Conservation (phyloP, 192 early-diverging fungal species). For the Umbelopsis sp. region DNA sequence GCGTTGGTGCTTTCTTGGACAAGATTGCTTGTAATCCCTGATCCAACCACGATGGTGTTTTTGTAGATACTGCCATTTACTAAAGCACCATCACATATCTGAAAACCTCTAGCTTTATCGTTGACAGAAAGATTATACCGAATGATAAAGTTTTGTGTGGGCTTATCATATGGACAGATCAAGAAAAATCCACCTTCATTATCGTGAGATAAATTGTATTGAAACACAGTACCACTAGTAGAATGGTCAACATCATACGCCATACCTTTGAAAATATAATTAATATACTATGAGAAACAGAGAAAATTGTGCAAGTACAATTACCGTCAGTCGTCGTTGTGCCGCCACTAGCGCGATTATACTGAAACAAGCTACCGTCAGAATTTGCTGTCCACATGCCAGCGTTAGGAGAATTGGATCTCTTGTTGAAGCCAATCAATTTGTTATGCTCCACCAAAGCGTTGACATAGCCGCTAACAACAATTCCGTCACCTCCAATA, state of each 20-base stretch:
- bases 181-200: conserved; percentile 2
- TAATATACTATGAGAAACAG: not conserved
- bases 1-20: not conserved
- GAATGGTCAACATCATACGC: not conserved
- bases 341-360: not conserved
- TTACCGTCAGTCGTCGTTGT: not conserved
- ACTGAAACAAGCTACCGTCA: not conserved
- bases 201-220: not conserved
- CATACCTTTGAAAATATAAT: not conserved
- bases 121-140: not conserved
- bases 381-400: conserved; percentile 1
- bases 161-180: not conserved
- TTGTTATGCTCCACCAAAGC: conserved; percentile 1
- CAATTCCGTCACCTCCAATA: conserved; percentile 3
- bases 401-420: not conserved
- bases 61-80: not conserved
- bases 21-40: not conserved
- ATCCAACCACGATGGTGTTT: not conserved
- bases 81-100: not conserved
- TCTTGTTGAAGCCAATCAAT: not conserved
- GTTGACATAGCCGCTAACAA: not conserved
- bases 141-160: not conserved
- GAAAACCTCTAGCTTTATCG: not conserved
- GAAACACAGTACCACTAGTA: not conserved
- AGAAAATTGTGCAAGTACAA: not conserved